Base-by-base conservation (phyloP, 75 land plant species). In the Pinus tabuliformis region DNA sequence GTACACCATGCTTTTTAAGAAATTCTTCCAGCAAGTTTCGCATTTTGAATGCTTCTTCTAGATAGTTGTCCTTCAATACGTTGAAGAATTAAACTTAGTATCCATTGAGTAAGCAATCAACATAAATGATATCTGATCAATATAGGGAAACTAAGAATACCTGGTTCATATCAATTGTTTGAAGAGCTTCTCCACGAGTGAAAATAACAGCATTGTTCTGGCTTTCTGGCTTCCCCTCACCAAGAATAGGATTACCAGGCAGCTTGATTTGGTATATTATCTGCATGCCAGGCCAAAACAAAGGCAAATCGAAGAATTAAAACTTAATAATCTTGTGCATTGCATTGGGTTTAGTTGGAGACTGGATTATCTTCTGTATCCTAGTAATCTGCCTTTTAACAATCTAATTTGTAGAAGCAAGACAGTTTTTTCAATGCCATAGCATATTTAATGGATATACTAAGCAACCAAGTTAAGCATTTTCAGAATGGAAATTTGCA, bases 221-320 rank as follows among this genome's bases (percentile, higher is more conserved):
- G 64, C 92, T 95, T 75, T 95, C 95, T 54, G 95, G 98, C 57
- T 95, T 95, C 39, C 98, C 98, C 85, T 95, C 98, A 60, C 98
- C 98, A 59, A 92, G 83, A 58, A 73, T 76, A 11, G 92, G 88
- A 56, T 85, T 85, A 63, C 98, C 93, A 36, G 95, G 98, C 57
- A 95, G 92, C 89, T 85, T 92, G 74, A 95, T 86, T 56, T 91
- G 88, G 73, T 95, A 95, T 58, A 95, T 81, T 57, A 90, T 92
- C 93, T 91, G 57, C 36, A 75, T 9, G 36, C 26, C 22, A 39
- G 42, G 12, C 22, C 45, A 58, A 61, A 17, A 12, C 33, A 14
- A 73, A 54, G 22, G 24, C n/a, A 61, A 54, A 5, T 6, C 13
- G n/a, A 72, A 45, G 54, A 72, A 6, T 45, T 45, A 72, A 18